These are phyloP conservation scores for Nothophytophthora sp. DNA, from an alignment of 352 stramenopile genomes.

Conservation along the genomic window DNA sequence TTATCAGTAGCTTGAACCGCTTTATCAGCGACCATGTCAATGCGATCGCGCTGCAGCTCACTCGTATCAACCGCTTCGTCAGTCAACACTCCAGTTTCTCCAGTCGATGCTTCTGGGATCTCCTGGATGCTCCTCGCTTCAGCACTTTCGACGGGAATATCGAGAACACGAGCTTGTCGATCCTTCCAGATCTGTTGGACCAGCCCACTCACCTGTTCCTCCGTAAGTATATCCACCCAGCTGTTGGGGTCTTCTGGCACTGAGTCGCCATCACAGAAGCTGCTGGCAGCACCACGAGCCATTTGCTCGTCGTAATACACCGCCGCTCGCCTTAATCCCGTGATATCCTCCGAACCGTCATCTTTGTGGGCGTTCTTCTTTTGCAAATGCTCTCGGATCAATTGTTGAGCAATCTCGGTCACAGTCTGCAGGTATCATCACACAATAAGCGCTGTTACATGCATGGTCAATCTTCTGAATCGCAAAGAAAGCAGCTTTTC, in stretches of 20 bases:
- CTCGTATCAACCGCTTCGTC: conserved; percentile 36
- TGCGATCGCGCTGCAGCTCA: conserved; percentile 14
- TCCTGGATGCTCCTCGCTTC: conserved; percentile 2
- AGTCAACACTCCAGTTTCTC: conserved; percentile 1
- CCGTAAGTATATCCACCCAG: conserved; percentile 41
- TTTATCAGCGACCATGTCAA: conserved; percentile 22
- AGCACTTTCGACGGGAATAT: not conserved
- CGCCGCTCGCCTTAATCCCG: conserved; percentile 33
- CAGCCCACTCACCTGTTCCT: conserved; percentile 47
- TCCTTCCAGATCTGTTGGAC: conserved; percentile 49
- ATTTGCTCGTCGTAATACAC: conserved; percentile 37
- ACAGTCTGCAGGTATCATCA: conserved; percentile 14
- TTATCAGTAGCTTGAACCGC: conserved; percentile 20
- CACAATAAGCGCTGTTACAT: not conserved
- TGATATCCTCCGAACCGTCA: conserved; percentile 21
- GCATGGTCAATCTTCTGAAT: not conserved
- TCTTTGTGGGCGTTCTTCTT: not conserved
- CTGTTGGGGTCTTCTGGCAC: conserved; percentile 7
- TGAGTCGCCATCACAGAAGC: conserved; percentile 7
- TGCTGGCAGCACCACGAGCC: not conserved
- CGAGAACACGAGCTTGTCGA: conserved; percentile 5
- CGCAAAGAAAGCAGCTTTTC: not conserved
- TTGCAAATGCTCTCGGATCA: conserved; percentile 31
- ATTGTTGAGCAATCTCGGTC: conserved; percentile 34
- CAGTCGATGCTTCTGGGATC: not conserved